Conservation (phyloP, 1,284 basidiomycete species). For the Ustilago crameri region DNA sequence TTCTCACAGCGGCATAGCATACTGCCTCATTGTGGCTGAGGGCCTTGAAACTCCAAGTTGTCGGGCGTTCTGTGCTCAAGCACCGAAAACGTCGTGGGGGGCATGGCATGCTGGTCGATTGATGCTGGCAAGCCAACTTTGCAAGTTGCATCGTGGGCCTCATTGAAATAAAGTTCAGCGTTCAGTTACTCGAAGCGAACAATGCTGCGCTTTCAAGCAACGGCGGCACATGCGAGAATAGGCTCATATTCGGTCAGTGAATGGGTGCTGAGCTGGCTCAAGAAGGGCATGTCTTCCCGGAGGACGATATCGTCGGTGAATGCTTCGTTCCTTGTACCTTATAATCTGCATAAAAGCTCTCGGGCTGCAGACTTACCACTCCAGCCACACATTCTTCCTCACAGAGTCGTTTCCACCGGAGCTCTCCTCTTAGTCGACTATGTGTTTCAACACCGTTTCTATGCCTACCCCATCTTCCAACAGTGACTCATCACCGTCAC, state of each 20-base stretch:
- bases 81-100: neutral
- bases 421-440: neutral
- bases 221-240: conserved; percentile 6
- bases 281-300: neutral
- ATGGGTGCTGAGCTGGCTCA: neutral
- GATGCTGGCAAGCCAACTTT: too few relatives aligned
- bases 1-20: neutral
- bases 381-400: too few relatives aligned
- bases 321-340: neutral
- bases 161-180: too few relatives aligned
- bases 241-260: conserved; percentile 27
- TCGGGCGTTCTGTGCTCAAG: too few relatives aligned
- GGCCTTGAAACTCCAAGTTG: too few relatives aligned
- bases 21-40: conserved; percentile 3
- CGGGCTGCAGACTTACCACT: neutral
- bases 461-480: conserved; percentile 7
- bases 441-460: conserved; percentile 14
- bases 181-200: neutral
- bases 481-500: conserved; percentile 7
- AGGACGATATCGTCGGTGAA: neutral
- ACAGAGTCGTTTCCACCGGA: too few relatives aligned
- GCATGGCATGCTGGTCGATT: too few relatives aligned
- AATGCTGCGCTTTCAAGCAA: neutral
- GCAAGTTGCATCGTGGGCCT: too few relatives aligned
- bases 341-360: neutral